Percentiles rank a stretch among this genome's conserved stretches.
These are phyloP conservation scores for Phytophthora tubulina DNA, from an alignment of 352 stramenopile species.

Conservation along the genomic window DNA sequence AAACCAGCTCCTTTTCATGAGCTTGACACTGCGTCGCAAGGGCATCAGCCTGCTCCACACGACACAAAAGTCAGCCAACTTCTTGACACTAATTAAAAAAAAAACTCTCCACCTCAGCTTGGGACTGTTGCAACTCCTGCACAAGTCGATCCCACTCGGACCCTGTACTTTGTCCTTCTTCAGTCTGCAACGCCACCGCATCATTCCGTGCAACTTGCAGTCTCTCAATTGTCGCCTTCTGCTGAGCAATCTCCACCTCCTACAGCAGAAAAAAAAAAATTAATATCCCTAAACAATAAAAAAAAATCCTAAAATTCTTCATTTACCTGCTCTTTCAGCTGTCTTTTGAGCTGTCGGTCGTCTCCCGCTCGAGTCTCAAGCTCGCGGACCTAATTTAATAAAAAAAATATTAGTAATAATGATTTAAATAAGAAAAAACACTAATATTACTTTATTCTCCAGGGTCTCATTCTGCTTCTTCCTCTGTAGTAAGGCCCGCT, in stretches of 20 bases:
- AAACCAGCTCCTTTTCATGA: conserved; percentile 49
- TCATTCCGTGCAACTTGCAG: conserved; percentile 26
- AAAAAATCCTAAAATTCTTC: background rate
- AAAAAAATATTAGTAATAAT: conserved; percentile 15
- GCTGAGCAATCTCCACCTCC: conserved; percentile 33
- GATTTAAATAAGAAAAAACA: conserved; percentile 8
- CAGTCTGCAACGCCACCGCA: conserved; percentile 1
- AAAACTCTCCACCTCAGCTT: conserved; percentile 51
- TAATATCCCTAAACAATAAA: background rate
- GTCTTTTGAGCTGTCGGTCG: conserved; percentile 19
- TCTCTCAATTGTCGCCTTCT: conserved; percentile 34
- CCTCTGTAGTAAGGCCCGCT: conserved; percentile 73
- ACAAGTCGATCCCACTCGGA: conserved; percentile 39
- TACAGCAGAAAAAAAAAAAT: conserved; percentile 15
- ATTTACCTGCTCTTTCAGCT: conserved; percentile 34
- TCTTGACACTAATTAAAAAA: background rate
- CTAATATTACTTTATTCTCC: conserved; percentile 54
- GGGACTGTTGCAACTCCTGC: conserved; percentile 59
- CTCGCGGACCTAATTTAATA: conserved; percentile 26
- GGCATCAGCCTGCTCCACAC: conserved; percentile 49
- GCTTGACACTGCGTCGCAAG: conserved; percentile 48
- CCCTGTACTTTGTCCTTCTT: conserved; percentile 17
- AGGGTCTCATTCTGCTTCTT: conserved; percentile 81
- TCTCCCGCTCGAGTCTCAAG: conserved; percentile 18
- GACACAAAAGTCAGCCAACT: conserved; percentile 6